Conservation (phyloP, 2,329 filamentous ascomycete species). For the Aquanectria penicillioides region DNA sequence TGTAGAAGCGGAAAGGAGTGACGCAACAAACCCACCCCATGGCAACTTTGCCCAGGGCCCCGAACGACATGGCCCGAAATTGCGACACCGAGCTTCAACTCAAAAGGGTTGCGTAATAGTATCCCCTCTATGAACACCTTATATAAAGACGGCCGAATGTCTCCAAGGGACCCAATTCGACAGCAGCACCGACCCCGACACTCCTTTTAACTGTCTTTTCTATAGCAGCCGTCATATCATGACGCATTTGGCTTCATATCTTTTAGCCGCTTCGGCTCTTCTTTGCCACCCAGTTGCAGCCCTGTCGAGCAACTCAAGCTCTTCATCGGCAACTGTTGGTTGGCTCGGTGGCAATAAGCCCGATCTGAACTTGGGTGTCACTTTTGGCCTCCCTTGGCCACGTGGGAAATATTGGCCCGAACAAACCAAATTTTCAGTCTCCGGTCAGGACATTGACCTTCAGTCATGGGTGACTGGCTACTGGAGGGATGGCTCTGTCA, state of each 20-base stretch:
- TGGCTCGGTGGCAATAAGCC: constrained; percentile 55
- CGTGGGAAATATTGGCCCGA: constrained; percentile 50
- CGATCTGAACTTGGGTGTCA: constrained; percentile 47
- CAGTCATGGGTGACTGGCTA: constrained; percentile 68
- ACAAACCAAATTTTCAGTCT: constrained; percentile 49
- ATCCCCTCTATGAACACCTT: too few relatives aligned
- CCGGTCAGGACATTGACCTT: constrained; percentile 28
- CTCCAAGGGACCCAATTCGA: too few relatives aligned
- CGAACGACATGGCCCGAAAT: constrained; percentile 12
- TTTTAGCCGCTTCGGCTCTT: constrained; percentile 20
- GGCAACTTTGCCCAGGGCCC: too few relatives aligned
- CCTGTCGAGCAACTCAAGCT: constrained; percentile 30
- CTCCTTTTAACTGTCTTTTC: neutral
- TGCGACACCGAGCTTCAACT: too few relatives aligned
- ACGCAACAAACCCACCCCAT: too few relatives aligned
- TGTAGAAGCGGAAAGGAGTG: too few relatives aligned
- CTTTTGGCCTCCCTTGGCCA: constrained; percentile 57
- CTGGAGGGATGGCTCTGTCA: constrained; percentile 69
- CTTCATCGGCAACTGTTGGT: constrained; percentile 41
- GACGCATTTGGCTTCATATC: constrained; percentile 5
- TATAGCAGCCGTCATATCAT: constrained; percentile 7
- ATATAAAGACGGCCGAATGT: too few relatives aligned
- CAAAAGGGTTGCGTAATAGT: neutral
- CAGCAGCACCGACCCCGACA: too few relatives aligned
- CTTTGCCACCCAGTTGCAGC: constrained; percentile 22